Base-by-base conservation (phyloP, 1,139 yeast genomes). In the Taphrina populina region DNA sequence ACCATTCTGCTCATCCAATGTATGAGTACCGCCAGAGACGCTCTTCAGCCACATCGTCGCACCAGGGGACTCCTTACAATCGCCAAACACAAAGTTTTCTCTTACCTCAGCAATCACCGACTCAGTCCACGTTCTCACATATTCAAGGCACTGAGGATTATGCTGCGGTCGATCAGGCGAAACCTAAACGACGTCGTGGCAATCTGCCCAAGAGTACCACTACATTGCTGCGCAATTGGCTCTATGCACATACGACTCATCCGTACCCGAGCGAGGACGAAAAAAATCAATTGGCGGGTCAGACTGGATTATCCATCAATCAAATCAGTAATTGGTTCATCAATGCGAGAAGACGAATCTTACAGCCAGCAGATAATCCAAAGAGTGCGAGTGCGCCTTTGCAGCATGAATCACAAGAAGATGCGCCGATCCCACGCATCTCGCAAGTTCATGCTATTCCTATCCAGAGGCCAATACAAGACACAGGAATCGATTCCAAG, bases 301-400 rank as follows among this genome's bases (percentile, higher is more conserved):
- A 80, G 67, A 92, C 98, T 0, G 96, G 96, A 0, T 77, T 92
- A 65, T 85, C 92, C 60, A 82, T 86, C 69, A 95, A 88, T 64
- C 98, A 92, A 70, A 77, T 92, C 61, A 83, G 94, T 62, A 92
- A 92, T 69, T 92, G 98, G 97, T 92, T 92, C 67, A 92, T 92
- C 66, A 92, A 92, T 70, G 96, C 96, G 26, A 78, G 98, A 67
- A 77, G 97, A 67, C 76, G 98, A 13, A 52, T 52, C 19, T 29
- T 52, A 11, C 54, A 47, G 37, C 54, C 52, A 2, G 23, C 52
- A 10, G 52, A 35, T 34, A 45, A 17, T 20, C 30, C 17, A 6
- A 23, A 21, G 29, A 30, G 27, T n/a, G n/a, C n/a, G n/a, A n/a
- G n/a, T n/a, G n/a, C n/a, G n/a, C n/a, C n/a, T n/a, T n/a, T n/a